Evolutionary conservation across 2,329 filamentous ascomycete species (phyloP).

Genomic region (Falciphora oryzae): DNA sequence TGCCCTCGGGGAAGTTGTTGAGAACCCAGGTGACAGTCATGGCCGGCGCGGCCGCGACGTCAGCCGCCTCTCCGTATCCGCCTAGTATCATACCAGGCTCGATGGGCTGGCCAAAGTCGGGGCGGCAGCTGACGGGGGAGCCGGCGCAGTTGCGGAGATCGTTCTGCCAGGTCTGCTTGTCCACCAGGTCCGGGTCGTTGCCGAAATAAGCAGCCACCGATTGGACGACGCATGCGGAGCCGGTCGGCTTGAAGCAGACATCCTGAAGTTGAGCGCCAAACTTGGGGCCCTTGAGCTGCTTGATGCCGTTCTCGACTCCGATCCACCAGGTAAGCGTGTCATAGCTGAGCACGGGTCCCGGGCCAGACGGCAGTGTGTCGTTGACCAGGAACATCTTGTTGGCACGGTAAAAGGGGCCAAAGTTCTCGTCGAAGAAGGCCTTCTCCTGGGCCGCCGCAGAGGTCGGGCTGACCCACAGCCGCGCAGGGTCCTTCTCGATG

Average conservation of each 20-base stretch:
- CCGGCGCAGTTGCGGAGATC: conserved; percentile 68
- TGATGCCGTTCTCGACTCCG: conserved; percentile 74
- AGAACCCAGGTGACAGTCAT: conserved; percentile 94
- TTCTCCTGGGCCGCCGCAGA: conserved; percentile 91
- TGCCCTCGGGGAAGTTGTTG: conserved; percentile 74
- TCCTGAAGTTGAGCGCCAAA: conserved; percentile 69
- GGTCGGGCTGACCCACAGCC: conserved; percentile 92
- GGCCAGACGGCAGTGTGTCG: conserved; percentile 58
- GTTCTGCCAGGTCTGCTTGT: conserved; percentile 63
- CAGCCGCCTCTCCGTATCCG: conserved; percentile 60
- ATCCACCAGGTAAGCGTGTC: conserved; percentile 94
- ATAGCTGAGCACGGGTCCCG: conserved; percentile 76
- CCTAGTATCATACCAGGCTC: conserved; percentile 82
- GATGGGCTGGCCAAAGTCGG: conserved; percentile 83
- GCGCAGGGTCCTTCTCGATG: conserved; percentile 85
- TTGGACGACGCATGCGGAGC: conserved; percentile 84
- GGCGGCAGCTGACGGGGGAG: conserved; percentile 78
- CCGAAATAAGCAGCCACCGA: conserved; percentile 88
- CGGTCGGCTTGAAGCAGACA: conserved; percentile 90
- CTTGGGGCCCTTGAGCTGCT: conserved; percentile 62
- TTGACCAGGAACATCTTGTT: conserved; percentile 94
- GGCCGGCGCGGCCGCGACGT: conserved; percentile 68
- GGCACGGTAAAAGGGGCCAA: conserved; percentile 91
- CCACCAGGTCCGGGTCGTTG: conserved; percentile 55
- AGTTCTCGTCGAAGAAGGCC: conserved; percentile 84